These are phyloP conservation scores for Cucurbitaria berberidis DNA, from an alignment of 2,329 filamentous ascomycete genomes.

Conservation along the genomic window DNA sequence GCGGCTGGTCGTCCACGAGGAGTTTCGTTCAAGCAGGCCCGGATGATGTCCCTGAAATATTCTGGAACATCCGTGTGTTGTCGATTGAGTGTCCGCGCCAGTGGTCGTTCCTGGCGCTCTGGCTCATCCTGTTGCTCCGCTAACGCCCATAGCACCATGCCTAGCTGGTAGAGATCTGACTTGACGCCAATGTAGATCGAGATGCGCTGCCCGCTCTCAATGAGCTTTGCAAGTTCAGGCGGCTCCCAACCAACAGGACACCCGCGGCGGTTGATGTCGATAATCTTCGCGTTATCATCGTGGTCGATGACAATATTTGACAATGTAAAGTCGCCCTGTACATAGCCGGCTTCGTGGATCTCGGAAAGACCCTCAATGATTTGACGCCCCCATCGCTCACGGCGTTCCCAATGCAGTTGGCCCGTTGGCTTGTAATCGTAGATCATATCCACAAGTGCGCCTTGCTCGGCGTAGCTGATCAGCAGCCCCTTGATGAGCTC, in stretches of 20 bases:
- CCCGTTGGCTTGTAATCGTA: slow-evolving; percentile 71
- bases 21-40: slow-evolving; percentile 75
- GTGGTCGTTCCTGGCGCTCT: slow-evolving; percentile 76
- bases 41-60: slow-evolving; percentile 79
- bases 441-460: slow-evolving; percentile 87
- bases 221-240: slow-evolving; percentile 83
- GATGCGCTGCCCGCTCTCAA: slow-evolving; percentile 87
- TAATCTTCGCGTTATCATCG: slow-evolving; percentile 87
- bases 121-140: slow-evolving; percentile 90
- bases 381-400: slow-evolving; percentile 88
- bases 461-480: slow-evolving; percentile 84
- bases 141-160: slow-evolving; percentile 95
- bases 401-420: slow-evolving; percentile 69
- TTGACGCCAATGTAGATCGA: slow-evolving; percentile 99
- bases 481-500: slow-evolving; percentile 84
- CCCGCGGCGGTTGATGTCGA: slow-evolving; percentile 97
- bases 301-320: slow-evolving; percentile 95
- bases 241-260: slow-evolving; percentile 98
- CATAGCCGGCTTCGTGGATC: slow-evolving; percentile 94
- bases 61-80: slow-evolving; percentile 65
- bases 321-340: slow-evolving; percentile 96
- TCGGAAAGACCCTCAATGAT: slow-evolving; percentile 89
- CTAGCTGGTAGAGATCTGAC: slow-evolving; percentile 92
- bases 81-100: slow-evolving; percentile 43
- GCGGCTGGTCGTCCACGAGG: slow-evolving; percentile 78